Evolutionary conservation across 768 basidiomycete genomes (phyloP).

Genomic region (Boletus sensibilis): DNA sequence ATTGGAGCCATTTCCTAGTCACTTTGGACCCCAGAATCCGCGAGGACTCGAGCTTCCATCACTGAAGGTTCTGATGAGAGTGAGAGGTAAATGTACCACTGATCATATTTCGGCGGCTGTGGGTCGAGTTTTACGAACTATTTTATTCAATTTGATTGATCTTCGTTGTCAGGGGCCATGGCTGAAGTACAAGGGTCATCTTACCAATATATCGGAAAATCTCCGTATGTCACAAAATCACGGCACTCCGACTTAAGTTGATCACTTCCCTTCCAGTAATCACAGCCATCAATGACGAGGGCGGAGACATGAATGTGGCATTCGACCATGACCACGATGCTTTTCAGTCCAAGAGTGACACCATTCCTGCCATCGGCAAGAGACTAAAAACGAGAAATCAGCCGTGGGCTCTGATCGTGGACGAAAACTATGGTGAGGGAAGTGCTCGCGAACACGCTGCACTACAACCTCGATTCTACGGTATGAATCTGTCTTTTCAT

Average conservation of each 20-base stretch:
- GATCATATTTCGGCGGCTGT: slow-evolving; percentile 98
- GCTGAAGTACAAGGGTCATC: slow-evolving; percentile 98
- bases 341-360: slow-evolving; percentile 54
- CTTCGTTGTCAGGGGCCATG: slow-evolving; percentile 72
- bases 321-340: slow-evolving; percentile 65
- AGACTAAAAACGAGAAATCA: slow-evolving; percentile 77
- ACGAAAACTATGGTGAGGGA: slow-evolving; percentile 98
- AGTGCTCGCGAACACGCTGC: slow-evolving; percentile 98
- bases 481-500: slow-evolving; percentile 34
- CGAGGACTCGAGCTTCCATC: slow-evolving; percentile 72
- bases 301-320: slow-evolving; percentile 89
- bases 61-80: slow-evolving; percentile 83
- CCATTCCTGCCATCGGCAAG: slow-evolving; percentile 91
- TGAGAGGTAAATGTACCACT: slow-evolving; percentile 98
- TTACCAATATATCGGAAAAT: slow-evolving; percentile 96
- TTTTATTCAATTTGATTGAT: slow-evolving; percentile 1
- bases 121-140: slow-evolving; percentile 26
- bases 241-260: background rate
- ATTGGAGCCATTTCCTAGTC: slow-evolving; percentile 80
- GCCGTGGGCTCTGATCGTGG: slow-evolving; percentile 92
- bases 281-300: slow-evolving; percentile 94
- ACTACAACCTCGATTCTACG: slow-evolving; percentile 92
- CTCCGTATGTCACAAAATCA: slow-evolving; percentile 55
- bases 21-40: slow-evolving; percentile 54
- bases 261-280: slow-evolving; percentile 56